A percentile compares a stretch with the other conserved stretches of the same genome.
Conservation (phyloP, 208 protist species). For the Wallacemonas rigidus region DNA sequence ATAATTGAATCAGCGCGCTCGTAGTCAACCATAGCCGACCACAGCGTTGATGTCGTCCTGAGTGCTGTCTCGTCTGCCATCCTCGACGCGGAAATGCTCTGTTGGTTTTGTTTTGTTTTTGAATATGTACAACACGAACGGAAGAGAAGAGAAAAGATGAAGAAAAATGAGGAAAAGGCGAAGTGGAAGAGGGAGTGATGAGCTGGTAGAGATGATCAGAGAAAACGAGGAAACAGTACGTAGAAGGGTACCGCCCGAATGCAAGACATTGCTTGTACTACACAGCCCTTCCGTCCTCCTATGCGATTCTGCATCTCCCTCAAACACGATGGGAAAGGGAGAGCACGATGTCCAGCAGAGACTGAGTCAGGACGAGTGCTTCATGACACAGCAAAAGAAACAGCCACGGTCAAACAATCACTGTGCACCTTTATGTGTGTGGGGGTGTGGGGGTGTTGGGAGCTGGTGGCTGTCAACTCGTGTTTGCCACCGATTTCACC, state of each 20-base stretch:
- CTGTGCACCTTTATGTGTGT: too few relatives aligned
- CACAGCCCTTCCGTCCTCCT: too few relatives aligned
- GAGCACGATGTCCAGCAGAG: too few relatives aligned
- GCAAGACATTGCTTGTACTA: too few relatives aligned
- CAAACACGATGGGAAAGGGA: too few relatives aligned
- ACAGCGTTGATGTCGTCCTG: constrained; percentile 30
- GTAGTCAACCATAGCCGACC: constrained; percentile 70
- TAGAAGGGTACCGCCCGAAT: background rate
- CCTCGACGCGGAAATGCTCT: background rate
- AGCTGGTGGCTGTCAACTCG: too few relatives aligned
- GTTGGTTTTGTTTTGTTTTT: background rate
- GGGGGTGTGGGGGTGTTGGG: too few relatives aligned
- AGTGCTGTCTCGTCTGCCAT: constrained; percentile 10
- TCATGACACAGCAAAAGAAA: too few relatives aligned
- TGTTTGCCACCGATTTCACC: too few relatives aligned
- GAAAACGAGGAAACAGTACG: constrained; percentile 5
- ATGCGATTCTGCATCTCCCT: too few relatives aligned
- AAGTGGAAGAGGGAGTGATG: background rate
- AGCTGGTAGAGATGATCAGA: constrained; percentile 1
- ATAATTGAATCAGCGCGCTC: constrained; percentile 63
- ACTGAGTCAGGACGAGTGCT: too few relatives aligned
- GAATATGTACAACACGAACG: background rate
- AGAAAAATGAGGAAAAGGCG: background rate
- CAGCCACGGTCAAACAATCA: too few relatives aligned
- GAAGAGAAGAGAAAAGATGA: background rate